Evolutionary conservation across 2,329 filamentous ascomycete species (phyloP).

Genomic region (Tolypocladium sp.): DNA sequence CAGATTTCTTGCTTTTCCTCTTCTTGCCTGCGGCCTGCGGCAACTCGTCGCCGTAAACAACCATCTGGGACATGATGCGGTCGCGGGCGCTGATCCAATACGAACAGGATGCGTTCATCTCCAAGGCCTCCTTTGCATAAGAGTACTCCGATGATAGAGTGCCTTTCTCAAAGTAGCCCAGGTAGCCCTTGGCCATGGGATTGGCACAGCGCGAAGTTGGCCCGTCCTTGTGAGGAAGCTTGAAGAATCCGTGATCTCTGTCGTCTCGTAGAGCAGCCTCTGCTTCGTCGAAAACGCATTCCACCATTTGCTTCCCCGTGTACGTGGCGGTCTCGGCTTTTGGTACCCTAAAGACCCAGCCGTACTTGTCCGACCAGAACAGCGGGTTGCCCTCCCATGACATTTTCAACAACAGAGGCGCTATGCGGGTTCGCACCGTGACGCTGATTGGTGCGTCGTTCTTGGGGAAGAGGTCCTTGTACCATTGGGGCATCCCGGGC

Average conservation of each 20-base stretch:
- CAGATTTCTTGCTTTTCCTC: slow-evolving; percentile 8
- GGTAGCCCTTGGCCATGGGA: slow-evolving; percentile 84
- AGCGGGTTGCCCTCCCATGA: slow-evolving; percentile 85
- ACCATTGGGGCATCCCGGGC: slow-evolving; percentile 93
- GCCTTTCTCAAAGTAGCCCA: slow-evolving; percentile 84
- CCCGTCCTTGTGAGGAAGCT: slow-evolving; percentile 93
- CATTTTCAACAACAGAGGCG: slow-evolving; percentile 73
- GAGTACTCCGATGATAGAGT: slow-evolving; percentile 77
- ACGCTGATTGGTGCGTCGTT: slow-evolving; percentile 61
- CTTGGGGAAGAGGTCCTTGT: slow-evolving; percentile 77
- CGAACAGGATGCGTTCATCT: slow-evolving; percentile 98
- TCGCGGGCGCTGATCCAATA: slow-evolving; percentile 98
- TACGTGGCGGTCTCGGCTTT: slow-evolving; percentile 54
- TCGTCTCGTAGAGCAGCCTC: slow-evolving; percentile 59
- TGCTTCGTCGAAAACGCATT: slow-evolving; percentile 73
- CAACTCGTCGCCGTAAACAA: slow-evolving; percentile 70
- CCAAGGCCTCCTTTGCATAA: slow-evolving; percentile 87
- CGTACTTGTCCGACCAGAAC: slow-evolving; percentile 86
- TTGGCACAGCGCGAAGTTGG: slow-evolving; percentile 75
- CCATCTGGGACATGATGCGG: slow-evolving; percentile 89
- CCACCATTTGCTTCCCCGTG: slow-evolving; percentile 58
- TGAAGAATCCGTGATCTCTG: slow-evolving; percentile 63
- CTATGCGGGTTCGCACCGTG: slow-evolving; percentile 78
- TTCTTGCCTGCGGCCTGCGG: background rate
- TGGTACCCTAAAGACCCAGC: slow-evolving; percentile 83